Conservation (phyloP, 345 rosid species). For the Ricinus communis region DNA sequence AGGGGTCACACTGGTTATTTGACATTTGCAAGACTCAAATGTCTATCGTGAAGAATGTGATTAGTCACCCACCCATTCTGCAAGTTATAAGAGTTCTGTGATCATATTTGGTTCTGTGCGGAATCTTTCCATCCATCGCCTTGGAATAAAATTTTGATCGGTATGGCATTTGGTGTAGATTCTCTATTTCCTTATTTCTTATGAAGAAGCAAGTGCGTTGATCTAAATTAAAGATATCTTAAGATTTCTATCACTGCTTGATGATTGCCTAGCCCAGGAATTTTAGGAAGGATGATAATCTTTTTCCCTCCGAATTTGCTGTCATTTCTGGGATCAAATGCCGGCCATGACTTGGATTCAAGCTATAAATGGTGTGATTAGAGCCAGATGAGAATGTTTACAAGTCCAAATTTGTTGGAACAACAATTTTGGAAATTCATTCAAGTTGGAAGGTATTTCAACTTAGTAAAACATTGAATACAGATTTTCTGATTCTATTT, state of each 20-base stretch:
- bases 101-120: neutral
- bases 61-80: neutral
- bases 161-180: neutral
- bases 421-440: too few species aligned
- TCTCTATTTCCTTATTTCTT: neutral
- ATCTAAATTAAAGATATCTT: neutral
- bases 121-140: neutral
- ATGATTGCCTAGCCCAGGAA: neutral
- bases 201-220: neutral
- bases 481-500: too few species aligned
- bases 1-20: slow-evolving; percentile 96
- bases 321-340: too few species aligned
- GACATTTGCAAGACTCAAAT: slow-evolving; percentile 85
- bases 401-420: too few species aligned
- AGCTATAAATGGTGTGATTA: too few species aligned
- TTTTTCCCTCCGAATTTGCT: too few species aligned
- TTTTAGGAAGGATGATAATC: neutral
- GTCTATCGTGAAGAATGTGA: slow-evolving; percentile 33
- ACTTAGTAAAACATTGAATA: too few species aligned
- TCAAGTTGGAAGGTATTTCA: too few species aligned
- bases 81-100: neutral
- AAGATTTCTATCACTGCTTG: neutral
- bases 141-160: neutral
- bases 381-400: too few species aligned
- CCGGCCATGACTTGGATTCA: too few species aligned